phyloP scores from a whole-genome alignment of 2,329 filamentous ascomycete species.

The Ceratocystis cacaofunesta region DNA sequence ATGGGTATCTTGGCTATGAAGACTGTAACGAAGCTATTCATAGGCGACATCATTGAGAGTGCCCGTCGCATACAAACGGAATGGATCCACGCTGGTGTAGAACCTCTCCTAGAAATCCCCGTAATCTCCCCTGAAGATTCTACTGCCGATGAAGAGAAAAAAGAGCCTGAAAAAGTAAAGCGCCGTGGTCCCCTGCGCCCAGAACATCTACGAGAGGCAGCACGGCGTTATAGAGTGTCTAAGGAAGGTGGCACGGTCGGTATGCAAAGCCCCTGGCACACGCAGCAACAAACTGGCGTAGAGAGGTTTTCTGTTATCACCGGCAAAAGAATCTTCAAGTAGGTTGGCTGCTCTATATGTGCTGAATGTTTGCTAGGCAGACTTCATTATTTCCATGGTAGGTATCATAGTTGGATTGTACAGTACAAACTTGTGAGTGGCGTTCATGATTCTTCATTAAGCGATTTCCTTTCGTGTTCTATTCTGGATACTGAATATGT shows the following conservation, averaged over 20 bases:
- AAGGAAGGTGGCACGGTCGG: constrained; percentile 49
- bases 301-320: constrained; percentile 44
- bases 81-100: constrained; percentile 45
- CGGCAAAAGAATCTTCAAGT: constrained; percentile 39
- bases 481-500: background rate
- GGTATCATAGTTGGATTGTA: background rate
- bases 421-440: background rate
- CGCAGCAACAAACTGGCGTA: constrained; percentile 43
- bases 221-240: constrained; percentile 49
- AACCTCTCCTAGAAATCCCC: constrained; percentile 40
- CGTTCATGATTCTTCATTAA: background rate
- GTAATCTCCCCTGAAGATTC: constrained; percentile 25
- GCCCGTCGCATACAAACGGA: constrained; percentile 57
- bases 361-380: background rate
- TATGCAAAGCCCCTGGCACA: constrained; percentile 44
- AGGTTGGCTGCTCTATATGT: background rate
- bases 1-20: constrained; percentile 63
- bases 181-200: constrained; percentile 48
- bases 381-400: background rate
- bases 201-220: constrained; percentile 60
- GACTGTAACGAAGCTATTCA: constrained; percentile 61
- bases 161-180: constrained; percentile 2
- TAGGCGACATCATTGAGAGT: constrained; percentile 59
- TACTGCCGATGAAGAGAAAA: constrained; percentile 19
- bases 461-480: background rate